phyloP scores from a whole-genome alignment of 2,329 filamentous ascomycete genomes.

The Huntiella bhutanensis region DNA sequence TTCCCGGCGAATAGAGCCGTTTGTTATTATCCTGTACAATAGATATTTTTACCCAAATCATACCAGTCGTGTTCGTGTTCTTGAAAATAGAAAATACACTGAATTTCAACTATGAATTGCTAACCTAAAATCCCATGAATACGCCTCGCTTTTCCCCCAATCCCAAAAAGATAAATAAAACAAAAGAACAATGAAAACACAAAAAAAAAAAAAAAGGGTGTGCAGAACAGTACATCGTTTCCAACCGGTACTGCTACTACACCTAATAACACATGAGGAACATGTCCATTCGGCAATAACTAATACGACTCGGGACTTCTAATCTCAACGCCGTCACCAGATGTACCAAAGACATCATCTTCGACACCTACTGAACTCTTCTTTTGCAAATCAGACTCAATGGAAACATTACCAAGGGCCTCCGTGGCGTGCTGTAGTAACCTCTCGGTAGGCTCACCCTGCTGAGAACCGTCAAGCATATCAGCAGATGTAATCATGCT shows the following conservation, averaged over 20 bases:
- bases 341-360: slow-evolving; percentile 9
- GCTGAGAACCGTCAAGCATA: slow-evolving; percentile 4
- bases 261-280: too few relatives aligned
- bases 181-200: neutral
- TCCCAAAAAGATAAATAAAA: neutral
- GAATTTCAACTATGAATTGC: neutral
- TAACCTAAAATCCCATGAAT: neutral
- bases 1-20: neutral
- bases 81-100: slow-evolving; percentile 1
- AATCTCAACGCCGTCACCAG: slow-evolving; percentile 1
- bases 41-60: slow-evolving; percentile 3
- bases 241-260: too few relatives aligned
- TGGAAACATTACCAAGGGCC: neutral
- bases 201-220: slow-evolving; percentile 2
- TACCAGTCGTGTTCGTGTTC: neutral
- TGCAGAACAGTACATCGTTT: neutral
- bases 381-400: slow-evolving; percentile 1
- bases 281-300: neutral
- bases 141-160: slow-evolving; percentile 2
- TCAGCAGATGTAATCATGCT: slow-evolving; percentile 8
- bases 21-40: slow-evolving; percentile 11
- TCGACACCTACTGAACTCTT: slow-evolving; percentile 1
- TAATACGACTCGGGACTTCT: slow-evolving; percentile 6
- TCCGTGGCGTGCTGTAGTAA: neutral
- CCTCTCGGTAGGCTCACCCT: neutral